Evolutionary conservation across 164 flowering plant species (phyloP).

Genomic region (Vitis amurensis): DNA sequence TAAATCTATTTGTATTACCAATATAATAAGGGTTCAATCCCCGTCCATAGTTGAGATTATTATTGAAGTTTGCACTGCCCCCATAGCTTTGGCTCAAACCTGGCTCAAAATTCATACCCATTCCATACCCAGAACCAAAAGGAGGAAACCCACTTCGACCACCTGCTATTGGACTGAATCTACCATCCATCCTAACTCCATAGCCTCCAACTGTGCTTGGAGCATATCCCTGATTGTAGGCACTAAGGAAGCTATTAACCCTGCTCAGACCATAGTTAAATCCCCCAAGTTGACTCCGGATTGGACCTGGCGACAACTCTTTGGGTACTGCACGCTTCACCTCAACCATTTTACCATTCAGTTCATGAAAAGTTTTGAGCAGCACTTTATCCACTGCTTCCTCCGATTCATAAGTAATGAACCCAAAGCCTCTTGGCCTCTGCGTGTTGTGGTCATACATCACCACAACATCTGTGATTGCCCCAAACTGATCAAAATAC

Average conservation of each 20-base stretch:
- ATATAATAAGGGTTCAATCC: conserved; percentile 46
- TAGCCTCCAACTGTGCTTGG: conserved; percentile 38
- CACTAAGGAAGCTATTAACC: conserved; percentile 43
- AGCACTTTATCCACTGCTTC: conserved; percentile 55
- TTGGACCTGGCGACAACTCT: conserved; percentile 53
- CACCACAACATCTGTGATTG: conserved; percentile 53
- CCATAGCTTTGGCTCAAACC: conserved; percentile 32
- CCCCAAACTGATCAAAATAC: conserved; percentile 54
- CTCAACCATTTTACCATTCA: conserved; percentile 62
- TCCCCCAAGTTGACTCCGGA: conserved; percentile 45
- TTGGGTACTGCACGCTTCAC: conserved; percentile 61
- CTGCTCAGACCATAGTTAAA: conserved; percentile 47
- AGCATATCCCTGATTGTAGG: conserved; percentile 40
- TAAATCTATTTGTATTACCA: conserved; percentile 44
- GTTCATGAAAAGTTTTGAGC: conserved; percentile 49
- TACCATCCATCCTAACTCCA: conserved; percentile 47
- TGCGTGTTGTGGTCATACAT: conserved; percentile 61
- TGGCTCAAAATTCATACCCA: conserved; percentile 47
- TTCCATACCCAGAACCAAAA: conserved; percentile 45
- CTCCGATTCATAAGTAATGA: conserved; percentile 53
- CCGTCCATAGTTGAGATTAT: conserved; percentile 40
- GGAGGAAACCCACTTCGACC: conserved; percentile 48
- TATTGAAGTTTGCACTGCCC: conserved; percentile 32
- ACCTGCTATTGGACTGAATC: conserved; percentile 44
- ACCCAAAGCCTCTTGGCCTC: conserved; percentile 58